phyloP scores from a whole-genome alignment of 2,329 filamentous ascomycete genomes.

The Ceratocystis cubensis region DNA sequence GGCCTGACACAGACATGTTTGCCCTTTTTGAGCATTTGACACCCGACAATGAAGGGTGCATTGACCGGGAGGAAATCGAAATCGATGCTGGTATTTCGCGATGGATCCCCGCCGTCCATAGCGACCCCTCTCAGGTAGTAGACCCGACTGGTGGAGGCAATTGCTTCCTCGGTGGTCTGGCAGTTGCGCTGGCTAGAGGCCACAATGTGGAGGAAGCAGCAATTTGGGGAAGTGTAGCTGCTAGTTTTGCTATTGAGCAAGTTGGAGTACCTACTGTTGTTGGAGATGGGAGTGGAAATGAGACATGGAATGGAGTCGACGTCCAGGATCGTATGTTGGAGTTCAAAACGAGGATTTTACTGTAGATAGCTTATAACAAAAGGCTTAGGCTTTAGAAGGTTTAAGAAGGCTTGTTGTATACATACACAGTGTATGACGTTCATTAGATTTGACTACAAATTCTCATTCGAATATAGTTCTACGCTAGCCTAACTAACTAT shows the following conservation, averaged over 20 bases:
- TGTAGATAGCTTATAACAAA: neutral
- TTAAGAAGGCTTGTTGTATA: neutral
- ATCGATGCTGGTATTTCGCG: constrained; percentile 52
- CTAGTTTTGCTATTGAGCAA: constrained; percentile 91
- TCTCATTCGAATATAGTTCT: neutral
- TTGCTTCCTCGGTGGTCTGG: constrained; percentile 59
- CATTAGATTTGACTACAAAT: neutral
- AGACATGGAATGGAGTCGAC: constrained; percentile 49
- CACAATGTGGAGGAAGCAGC: constrained; percentile 56
- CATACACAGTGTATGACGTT: neutral
- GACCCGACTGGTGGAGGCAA: constrained; percentile 94
- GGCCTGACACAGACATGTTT: constrained; percentile 50
- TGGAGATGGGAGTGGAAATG: constrained; percentile 33
- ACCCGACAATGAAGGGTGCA: constrained; percentile 40
- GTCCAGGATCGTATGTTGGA: constrained; percentile 42
- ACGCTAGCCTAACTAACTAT: neutral
- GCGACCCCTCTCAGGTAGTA: constrained; percentile 45
- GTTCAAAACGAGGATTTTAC: constrained; percentile 28
- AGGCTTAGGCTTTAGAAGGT: too few species aligned
- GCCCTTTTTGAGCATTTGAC: constrained; percentile 47
- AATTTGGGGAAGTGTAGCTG: constrained; percentile 66
- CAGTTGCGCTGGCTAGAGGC: constrained; percentile 47
- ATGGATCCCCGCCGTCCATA: constrained; percentile 72
- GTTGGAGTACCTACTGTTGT: constrained; percentile 61
- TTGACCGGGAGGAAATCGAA: constrained; percentile 46